Evolutionary conservation across 148 eudicot species (phyloP), one percentile per base, ranked within the genome.

Genomic region (Rhododendron vialii): DNA sequence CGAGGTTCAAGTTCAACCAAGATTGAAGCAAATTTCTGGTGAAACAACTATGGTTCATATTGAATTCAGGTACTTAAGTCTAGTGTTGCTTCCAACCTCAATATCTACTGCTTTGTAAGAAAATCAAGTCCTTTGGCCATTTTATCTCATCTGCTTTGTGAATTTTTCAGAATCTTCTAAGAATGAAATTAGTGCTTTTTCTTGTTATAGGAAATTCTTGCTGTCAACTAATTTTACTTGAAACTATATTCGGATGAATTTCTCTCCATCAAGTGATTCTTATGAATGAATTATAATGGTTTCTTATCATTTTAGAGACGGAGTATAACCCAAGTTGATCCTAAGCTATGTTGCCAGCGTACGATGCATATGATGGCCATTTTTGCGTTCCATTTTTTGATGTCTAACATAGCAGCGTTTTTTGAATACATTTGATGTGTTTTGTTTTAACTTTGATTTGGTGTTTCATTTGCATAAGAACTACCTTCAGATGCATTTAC

Each of bases 1-100:
- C 3, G 96, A 95, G 90, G 90, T 95, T 86, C 95, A 93, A 90
- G 92, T 94, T 84, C 90, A 87, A 82, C 96, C 98, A 59, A 90
- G 90, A 80, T 43, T 94, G 84, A 93, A 93, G 94, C 93, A 91
- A 81, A 76, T 91, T 78, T 87, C 90, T 75, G 92, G 86, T 55
- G 95, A 91, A 63, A 77, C 80, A 55, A 88, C 86, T 51, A 82
- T 89, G 43, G 88, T 93, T 86, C 93, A 93, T 84, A 86, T 91
- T 85, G 96, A 94, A 76, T 91, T 94, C 86, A 95, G 99, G 99
- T 97, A 91, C 83, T 90, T 47, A 43, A 36, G 33, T 26, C 73
- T 45, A 20, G 14, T 53, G 51, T 82, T 63, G 9, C 26, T 76
- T 24, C 28, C 50, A 45, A 33, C 33, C 22, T 84, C 33, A 10